Evolutionary conservation across 2,329 filamentous ascomycete species (phyloP), one percentile per base, ranked within the genome.

Genomic region (Aspergillus ibericus): DNA sequence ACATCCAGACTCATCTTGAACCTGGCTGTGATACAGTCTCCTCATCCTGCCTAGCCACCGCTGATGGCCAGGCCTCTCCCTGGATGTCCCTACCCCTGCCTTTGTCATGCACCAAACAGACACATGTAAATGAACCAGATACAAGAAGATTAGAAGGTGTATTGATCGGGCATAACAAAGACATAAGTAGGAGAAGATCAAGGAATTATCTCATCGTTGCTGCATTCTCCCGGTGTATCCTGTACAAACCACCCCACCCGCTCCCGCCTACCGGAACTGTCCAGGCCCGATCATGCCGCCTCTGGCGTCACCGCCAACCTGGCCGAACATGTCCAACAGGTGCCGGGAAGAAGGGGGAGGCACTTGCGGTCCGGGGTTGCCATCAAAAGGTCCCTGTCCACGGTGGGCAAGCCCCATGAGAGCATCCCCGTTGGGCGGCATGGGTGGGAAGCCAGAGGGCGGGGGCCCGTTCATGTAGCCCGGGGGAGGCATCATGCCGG

Each of bases 401-500:
- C 70, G 70, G 56, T 72, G 73, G 13, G 68, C 69, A 54, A 74
- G 62, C 32, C 72, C 71, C 68, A 78, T 72, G 66, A 77, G 65
- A 15, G 69, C 70, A 53, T 78, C 75, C 10, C 69, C 70, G 47
- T 69, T 74, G 59, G 70, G 72, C 9, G 71, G 71, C 74, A 78
- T 74, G 20, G 74, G 75, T 54, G 74, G 74, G 51, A 77, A 77
- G 3, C 68, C 74, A 44, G 70, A 70, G 5, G 75, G 76, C 4
- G 72, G 74, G 40, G 74, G 76, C 2, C 70, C 75, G 48, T 75
- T 77, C 70, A 79, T 74, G 59, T 78, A 80, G 22, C 77, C 77
- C 3, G 77, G 78, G 22, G 77, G 78, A 27, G 77, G 77, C 66
- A 77, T 76, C 74, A 79, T 78, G 49, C 76, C 77, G 5, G 77